These are phyloP conservation scores for Trichophyton rubrum DNA, from an alignment of 2,329 filamentous ascomycete species.

Conservation along the genomic window DNA sequence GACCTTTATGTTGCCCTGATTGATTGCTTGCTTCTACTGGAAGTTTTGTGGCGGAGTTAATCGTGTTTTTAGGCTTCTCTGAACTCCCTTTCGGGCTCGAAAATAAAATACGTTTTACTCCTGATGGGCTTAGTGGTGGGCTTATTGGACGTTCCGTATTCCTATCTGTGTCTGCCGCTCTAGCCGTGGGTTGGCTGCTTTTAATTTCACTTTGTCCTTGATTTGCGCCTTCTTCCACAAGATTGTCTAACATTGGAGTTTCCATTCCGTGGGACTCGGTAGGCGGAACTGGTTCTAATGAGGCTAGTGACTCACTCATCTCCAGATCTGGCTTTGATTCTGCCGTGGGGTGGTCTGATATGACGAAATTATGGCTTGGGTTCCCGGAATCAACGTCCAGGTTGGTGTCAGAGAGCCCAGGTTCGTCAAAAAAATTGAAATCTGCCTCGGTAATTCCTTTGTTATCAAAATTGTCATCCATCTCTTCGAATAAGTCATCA, in stretches of 20 bases:
- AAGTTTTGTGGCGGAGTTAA: too few relatives aligned
- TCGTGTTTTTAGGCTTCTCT: not conserved
- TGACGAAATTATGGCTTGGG: not conserved
- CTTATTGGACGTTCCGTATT: conserved; percentile 21
- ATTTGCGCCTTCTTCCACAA: not conserved
- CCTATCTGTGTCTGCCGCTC: conserved; percentile 6
- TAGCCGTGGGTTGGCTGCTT: not conserved
- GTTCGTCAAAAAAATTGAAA: conserved; percentile 53
- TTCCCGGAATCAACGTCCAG: conserved; percentile 7
- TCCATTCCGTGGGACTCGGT: not conserved
- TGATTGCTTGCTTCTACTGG: not conserved
- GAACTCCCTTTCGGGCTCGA: conserved; percentile 8
- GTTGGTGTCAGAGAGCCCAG: conserved; percentile 24
- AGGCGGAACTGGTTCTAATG: not conserved
- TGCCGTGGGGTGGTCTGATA: not conserved
- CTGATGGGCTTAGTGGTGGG: conserved; percentile 30
- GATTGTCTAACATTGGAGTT: not conserved
- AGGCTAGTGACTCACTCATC: not conserved
- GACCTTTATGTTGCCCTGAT: conserved; percentile 2
- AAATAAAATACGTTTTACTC: conserved; percentile 37
- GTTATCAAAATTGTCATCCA: conserved; percentile 42
- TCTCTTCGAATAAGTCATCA: conserved; percentile 48
- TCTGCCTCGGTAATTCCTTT: conserved; percentile 49
- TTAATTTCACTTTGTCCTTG: not conserved
- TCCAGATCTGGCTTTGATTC: not conserved